Percentiles rank a stretch among this genome's conserved stretches.
These are phyloP conservation scores for Thermothelomyces thermophilus DNA, from an alignment of 2,329 filamentous ascomycete genomes.

Conservation along the genomic window DNA sequence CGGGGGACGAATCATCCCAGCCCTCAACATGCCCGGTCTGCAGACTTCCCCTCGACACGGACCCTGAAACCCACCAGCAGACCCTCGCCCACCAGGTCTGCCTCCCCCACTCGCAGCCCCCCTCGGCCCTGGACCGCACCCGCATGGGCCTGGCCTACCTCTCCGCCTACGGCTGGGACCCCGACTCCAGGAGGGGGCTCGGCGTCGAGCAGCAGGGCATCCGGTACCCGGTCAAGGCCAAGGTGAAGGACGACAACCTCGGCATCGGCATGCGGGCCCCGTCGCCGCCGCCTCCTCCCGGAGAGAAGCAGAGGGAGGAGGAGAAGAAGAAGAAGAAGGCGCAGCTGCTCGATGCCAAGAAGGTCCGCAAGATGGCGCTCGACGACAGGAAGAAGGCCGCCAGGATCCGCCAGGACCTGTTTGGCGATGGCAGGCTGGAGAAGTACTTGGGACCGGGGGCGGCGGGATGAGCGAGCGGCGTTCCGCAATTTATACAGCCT, in stretches of 20 bases:
- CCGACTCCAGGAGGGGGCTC: constrained; percentile 64
- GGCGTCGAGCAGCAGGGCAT: constrained; percentile 67
- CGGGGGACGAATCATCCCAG: neutral
- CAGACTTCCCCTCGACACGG: constrained; percentile 44
- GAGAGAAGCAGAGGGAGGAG: constrained; percentile 25
- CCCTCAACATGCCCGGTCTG: constrained; percentile 49
- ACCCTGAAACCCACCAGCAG: constrained; percentile 42
- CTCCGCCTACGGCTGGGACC: constrained; percentile 65
- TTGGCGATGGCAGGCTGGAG: constrained; percentile 67
- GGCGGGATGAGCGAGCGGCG: neutral
- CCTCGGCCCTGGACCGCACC: constrained; percentile 62
- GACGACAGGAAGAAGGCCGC: constrained; percentile 58
- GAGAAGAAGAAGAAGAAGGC: constrained; percentile 35
- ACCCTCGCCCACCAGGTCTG: constrained; percentile 67
- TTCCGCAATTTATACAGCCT: too few species aligned
- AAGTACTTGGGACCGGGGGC: constrained; percentile 53
- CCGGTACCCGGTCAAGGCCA: constrained; percentile 65
- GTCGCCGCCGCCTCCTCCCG: too few species aligned
- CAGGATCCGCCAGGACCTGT: constrained; percentile 64
- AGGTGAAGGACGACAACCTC: constrained; percentile 64
- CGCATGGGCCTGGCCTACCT: constrained; percentile 65
- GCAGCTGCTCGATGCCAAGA: constrained; percentile 57
- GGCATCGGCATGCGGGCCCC: constrained; percentile 58
- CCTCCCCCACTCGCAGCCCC: constrained; percentile 62
- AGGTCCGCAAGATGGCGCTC: constrained; percentile 54